Conservation (phyloP, 371 early-diverging fungal genomes). For the Rhizopus arrhizus region DNA sequence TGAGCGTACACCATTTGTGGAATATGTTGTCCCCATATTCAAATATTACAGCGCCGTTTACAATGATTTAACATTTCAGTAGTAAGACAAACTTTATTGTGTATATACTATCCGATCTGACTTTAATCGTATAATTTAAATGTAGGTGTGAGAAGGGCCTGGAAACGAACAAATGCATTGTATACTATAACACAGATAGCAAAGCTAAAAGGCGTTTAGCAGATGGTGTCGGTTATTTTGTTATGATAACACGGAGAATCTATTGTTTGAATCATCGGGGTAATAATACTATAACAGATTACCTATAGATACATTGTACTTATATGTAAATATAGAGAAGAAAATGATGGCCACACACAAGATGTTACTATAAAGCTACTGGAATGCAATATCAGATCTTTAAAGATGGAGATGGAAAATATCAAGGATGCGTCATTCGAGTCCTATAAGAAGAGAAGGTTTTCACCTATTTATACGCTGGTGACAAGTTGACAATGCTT, state of each 20-base stretch:
- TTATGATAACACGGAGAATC: conserved; percentile 1
- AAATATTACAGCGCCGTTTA: conserved; percentile 5
- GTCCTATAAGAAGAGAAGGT: neutral
- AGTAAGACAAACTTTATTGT: conserved; percentile 5
- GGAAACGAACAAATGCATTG: conserved; percentile 4
- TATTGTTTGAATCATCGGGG: conserved; percentile 10
- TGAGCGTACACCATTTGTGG: conserved; percentile 12
- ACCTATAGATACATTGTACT: neutral
- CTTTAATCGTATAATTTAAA: conserved; percentile 4
- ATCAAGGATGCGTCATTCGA: conserved; percentile 1
- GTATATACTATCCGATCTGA: conserved; percentile 2
- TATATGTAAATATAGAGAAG: conserved; percentile 10
- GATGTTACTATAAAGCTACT: conserved; percentile 8
- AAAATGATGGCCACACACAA: conserved; percentile 2
- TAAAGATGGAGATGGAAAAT: conserved; percentile 10
- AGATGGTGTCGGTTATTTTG: conserved; percentile 6
- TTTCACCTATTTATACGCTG: conserved; percentile 12
- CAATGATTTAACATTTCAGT: neutral
- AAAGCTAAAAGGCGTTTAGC: conserved; percentile 9
- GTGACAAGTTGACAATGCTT: conserved; percentile 9
- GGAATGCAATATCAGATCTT: conserved; percentile 4
- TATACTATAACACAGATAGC: conserved; percentile 5
- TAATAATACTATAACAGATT: conserved; percentile 10
- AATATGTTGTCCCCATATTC: conserved; percentile 10
- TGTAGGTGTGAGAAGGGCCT: conserved; percentile 14